Base-by-base conservation (phyloP, 2,329 filamentous ascomycete genomes). In the Colletotrichum nymphaeae region DNA sequence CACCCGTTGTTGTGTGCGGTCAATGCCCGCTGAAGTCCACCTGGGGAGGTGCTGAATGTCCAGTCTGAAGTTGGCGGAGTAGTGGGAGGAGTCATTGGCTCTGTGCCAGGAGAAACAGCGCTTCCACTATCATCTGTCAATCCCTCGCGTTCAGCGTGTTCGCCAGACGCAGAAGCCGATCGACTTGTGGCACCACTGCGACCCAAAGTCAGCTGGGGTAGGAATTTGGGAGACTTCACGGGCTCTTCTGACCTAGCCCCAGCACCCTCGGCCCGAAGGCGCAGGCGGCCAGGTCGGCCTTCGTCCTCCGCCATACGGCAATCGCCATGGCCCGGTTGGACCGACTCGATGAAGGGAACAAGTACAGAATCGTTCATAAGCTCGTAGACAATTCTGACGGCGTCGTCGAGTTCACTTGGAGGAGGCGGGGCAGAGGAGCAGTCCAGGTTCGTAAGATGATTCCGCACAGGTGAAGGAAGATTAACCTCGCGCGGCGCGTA, bases 311-410 rank as follows among this genome's bases (percentile, higher is more conserved):
- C 83, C 19, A 76, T 70, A 11, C 78, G 76, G 19, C 78, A 77
- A 14, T 85, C 83, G 1, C 82, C 78, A 66, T 81, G 83, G 64
- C 77, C 76, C 1, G 84, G 79, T 5, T 84, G 78, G n/a, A 89
- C 83, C 0, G 88, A 89, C 75, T 98, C 96, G 67, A 98, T 88
- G 80, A 98, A 99, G 0, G 96, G 95, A 0, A 98, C 92, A 64
- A 98, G 87, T 0, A 98, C 94, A 4, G 95, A 98, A 81, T 98
- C 97, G 78, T 98, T 97, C 95, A 99, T 98, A 69, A 99, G 87
- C 77, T 98, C 97, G 81, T 96, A 95, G 53, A 98, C 94, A 74
- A 98, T 97, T 74, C 90, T 89, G 28, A 97, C 93, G 24, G 97
- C 95, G 63, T 94, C 90, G 73, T 97, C 93, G 19, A 99, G 87